A percentile compares a stretch with the other conserved stretches of the same genome.
Evolutionary conservation across 208 protist species (phyloP).

Genomic region (Wallacemonas sp.): DNA sequence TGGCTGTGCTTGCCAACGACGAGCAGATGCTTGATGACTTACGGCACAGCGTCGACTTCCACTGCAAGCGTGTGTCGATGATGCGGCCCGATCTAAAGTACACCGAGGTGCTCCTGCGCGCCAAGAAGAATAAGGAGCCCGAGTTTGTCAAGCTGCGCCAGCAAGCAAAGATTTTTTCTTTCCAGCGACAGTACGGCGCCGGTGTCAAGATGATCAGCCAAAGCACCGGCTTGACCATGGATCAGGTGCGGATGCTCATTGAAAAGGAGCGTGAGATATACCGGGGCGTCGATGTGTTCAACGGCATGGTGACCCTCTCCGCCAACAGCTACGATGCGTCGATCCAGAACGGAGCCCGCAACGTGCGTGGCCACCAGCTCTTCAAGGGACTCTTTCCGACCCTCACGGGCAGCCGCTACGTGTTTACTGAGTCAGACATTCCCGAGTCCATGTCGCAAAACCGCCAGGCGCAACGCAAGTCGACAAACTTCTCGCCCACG

Average conservation of each 20-base stretch:
- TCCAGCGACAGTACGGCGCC: constrained; percentile 93
- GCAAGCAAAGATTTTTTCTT: constrained; percentile 94
- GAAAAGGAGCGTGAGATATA: constrained; percentile 91
- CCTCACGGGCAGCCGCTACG: constrained; percentile 87
- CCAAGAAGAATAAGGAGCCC: constrained; percentile 92
- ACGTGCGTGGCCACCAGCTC: constrained; percentile 86
- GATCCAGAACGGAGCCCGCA: constrained; percentile 82
- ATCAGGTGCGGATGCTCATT: constrained; percentile 90
- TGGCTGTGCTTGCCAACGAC: constrained; percentile 89
- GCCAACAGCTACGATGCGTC: constrained; percentile 89
- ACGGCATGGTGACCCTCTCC: constrained; percentile 87
- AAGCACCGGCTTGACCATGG: constrained; percentile 88
- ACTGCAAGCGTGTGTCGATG: constrained; percentile 93
- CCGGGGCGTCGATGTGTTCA: constrained; percentile 86
- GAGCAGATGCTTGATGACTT: constrained; percentile 91
- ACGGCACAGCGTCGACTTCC: constrained; percentile 88
- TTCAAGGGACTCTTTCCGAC: constrained; percentile 93
- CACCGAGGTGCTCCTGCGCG: constrained; percentile 81
- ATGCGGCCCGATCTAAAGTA: constrained; percentile 92
- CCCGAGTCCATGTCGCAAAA: constrained; percentile 64
- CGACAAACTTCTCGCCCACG: constrained; percentile 91
- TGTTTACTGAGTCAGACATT: constrained; percentile 89
- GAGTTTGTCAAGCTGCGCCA: constrained; percentile 92
- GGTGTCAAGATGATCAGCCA: constrained; percentile 91
- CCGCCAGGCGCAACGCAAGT: constrained; percentile 55